Evolutionary conservation across 805 yeast genomes (phyloP), one percentile per base, ranked within the genome.

Genomic region (Nakazawaea peltata): DNA sequence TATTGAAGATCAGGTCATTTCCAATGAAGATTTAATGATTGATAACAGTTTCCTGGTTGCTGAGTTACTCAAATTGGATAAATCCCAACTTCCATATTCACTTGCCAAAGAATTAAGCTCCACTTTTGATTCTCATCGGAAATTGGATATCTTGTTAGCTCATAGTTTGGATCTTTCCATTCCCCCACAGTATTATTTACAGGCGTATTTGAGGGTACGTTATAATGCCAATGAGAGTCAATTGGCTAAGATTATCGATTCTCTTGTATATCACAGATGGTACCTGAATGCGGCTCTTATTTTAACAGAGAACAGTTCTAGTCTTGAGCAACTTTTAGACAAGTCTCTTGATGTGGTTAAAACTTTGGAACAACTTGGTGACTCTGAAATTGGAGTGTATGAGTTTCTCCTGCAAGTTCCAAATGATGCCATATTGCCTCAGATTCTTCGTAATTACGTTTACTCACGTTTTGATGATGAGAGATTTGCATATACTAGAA

Each of bases 41-140:
- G n/a, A n/a, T n/a, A n/a, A n/a, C n/a, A n/a, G n/a, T n/a, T 8
- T 6, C 12, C 28, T 25, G 28, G 28, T 25, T 7, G 7, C 14
- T 8, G 6, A 25, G 7, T 25, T 25, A 25, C 14, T 25, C 14
- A 7, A 7, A 13, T n/a, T n/a, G n/a, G 10, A 10, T 8, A 7
- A 9, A 6, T 17, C 13, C 10, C 13, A 26, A 4, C 3, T 27
- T 13, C 31, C 31, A 5, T n/a, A 8, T 5, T n/a, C 21, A n/a
- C 16, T 28, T 5, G 10, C 13, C 11, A 15, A 16, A 24, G 25
- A 28, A 4, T 16, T 24, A 19, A 28, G 13, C 12, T 4, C 9
- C 12, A 36, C 39, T 6, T 26, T 11, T 16, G 39, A 36, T 15
- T 36, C 39, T 2, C 39, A 36, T 31, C 3, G 7, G 18, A 25